Base-by-base conservation (phyloP, 2,329 filamentous ascomycete species). In the Diaporthe helianthi region DNA sequence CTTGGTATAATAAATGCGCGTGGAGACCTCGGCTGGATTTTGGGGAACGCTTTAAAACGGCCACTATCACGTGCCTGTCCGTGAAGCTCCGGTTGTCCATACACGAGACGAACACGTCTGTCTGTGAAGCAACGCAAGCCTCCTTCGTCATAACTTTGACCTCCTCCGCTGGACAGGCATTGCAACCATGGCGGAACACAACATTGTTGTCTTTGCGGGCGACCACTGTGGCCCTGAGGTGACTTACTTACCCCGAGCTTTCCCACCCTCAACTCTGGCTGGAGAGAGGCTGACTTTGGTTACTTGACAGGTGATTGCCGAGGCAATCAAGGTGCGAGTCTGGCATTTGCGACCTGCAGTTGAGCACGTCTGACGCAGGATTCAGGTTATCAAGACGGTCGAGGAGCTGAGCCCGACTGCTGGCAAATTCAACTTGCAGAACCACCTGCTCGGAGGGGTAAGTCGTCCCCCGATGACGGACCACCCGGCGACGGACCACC, bases 361-460 rank as follows among this genome's bases (percentile, higher is more conserved):
- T 47, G 38, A 63, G 38, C 41, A 63, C 38, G 58, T 47, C 47
- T 51, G 47, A 51, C 47, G 33, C 47, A 51, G 24, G 24, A 29
- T 29, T 29, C 47, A 51, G 47, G 83, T 96, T 74, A 87, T 98
- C 78, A 92, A 91, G 78, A 86, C 91, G 5, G 84, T 98, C 70
- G 92, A 97, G 83, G 87, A 90, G 75, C 82, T 84, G 74, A 90
- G 89, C 78, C 86, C 90, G 69, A 87, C 90, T 74, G 86, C 92
- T 66, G 85, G 83, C 79, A 91, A 91, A 76, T 97, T 98, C 84
- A 93, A 96, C 79, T 91, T 98, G 76, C 88, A 97, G 78, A 89
- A 97, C 69, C 93, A 98, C 79, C 86, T 97, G 69, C 87, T 98
- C 69, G 94, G 95, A 76, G 95, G 95, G 77, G 95, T 97, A 88